These are phyloP conservation scores for Suaeda aralocaspica DNA, from an alignment of 148 eudicot genomes.

Conservation along the genomic window DNA sequence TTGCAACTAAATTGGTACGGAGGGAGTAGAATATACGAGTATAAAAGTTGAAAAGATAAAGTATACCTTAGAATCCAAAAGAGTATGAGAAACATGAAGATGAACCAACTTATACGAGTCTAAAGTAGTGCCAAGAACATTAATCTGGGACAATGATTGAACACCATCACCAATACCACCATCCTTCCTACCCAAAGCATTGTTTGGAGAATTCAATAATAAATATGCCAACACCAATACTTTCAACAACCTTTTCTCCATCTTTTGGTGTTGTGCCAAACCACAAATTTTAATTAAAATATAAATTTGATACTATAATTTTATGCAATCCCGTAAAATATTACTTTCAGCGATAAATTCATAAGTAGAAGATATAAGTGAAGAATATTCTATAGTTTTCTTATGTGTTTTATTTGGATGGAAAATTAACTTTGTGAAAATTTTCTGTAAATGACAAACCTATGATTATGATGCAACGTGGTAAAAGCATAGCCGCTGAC, in stretches of 20 bases:
- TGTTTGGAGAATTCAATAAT: background rate
- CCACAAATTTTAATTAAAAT: no score
- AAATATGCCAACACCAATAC: background rate
- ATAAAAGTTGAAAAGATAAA: background rate
- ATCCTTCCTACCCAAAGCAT: background rate
- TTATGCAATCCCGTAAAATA: no score
- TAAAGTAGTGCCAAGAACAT: constrained; percentile 36
- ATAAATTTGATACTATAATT: no score
- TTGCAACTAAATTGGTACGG: no score
- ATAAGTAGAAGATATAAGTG: no score
- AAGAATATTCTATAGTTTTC: no score
- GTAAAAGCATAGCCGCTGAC: background rate
- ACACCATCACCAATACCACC: constrained; percentile 27
- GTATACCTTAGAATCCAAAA: constrained; percentile 42
- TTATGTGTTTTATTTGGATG: no score
- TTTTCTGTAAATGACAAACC: no score
- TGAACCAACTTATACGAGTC: constrained; percentile 28
- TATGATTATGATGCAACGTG: background rate
- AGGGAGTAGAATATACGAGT: no score
- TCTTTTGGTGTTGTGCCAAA: background rate
- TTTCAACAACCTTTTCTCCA: background rate
- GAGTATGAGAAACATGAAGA: constrained; percentile 32
- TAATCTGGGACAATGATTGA: constrained; percentile 58
- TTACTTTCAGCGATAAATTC: no score
- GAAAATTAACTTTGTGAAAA: no score